These are phyloP conservation scores for Primulina tabacum DNA, from an alignment of 257 asterid genomes.

Conservation along the genomic window DNA sequence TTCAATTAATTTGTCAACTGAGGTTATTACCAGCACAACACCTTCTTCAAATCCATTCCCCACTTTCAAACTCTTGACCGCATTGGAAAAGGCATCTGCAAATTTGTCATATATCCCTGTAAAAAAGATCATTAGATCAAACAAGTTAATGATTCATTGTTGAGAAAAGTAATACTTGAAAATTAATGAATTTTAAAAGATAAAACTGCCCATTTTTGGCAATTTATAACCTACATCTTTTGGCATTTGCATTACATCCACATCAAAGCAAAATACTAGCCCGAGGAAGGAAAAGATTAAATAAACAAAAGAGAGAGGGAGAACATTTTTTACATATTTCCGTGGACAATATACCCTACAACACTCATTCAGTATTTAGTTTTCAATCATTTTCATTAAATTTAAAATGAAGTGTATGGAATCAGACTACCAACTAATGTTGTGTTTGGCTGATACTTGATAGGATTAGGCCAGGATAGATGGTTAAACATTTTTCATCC, in stretches of 20 bases:
- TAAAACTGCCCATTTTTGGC: background rate
- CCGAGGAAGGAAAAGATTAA: background rate
- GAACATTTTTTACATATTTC: background rate
- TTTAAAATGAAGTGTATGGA: background rate
- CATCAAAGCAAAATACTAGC: conserved; percentile 5
- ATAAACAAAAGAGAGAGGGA: conserved; percentile 2
- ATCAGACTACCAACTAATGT: background rate
- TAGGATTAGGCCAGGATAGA: background rate
- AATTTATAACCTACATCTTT: background rate
- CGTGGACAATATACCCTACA: conserved; percentile 9
- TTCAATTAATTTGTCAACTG: background rate
- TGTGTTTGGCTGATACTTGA: background rate
- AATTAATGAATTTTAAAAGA: background rate
- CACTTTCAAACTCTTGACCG: conserved; percentile 79
- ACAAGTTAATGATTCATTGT: background rate
- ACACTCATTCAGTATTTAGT: background rate
- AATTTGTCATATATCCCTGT: conserved; percentile 82
- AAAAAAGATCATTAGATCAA: conserved; percentile 26
- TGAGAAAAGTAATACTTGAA: background rate
- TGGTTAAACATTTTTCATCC: background rate
- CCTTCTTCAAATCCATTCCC: conserved; percentile 96
- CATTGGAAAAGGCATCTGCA: conserved; percentile 64
- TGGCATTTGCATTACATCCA: conserved; percentile 5
- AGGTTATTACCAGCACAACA: conserved; percentile 62
- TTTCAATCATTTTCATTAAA: background rate